Conservation (phyloP, 139 green algal species). For the Ostreobium quekettii region DNA sequence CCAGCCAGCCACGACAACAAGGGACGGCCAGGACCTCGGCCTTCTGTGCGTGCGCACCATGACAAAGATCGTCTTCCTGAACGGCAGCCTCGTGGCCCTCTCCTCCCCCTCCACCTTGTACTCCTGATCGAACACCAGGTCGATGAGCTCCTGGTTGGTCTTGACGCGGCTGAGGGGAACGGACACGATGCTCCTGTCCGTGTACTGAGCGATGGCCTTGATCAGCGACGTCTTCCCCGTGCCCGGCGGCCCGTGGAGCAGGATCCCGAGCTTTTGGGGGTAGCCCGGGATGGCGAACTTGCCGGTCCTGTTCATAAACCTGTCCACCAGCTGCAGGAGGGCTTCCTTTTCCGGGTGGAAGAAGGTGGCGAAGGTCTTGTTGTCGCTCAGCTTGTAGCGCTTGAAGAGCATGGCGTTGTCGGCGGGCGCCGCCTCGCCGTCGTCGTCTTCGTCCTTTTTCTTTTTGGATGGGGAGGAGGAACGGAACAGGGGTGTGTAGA, state of each 20-base stretch:
- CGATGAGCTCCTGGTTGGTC: neutral
- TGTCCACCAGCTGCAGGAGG: conserved; percentile 23
- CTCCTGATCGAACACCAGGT: neutral
- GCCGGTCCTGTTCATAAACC: conserved; percentile 30
- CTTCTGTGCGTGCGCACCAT: conserved; percentile 33
- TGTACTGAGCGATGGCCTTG: conserved; percentile 79
- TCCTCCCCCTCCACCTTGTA: conserved; percentile 10
- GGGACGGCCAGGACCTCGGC: no score
- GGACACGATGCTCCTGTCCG: conserved; percentile 53
- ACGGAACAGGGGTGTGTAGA: no score
- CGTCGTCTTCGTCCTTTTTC: no score
- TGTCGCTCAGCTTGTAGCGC: conserved; percentile 27
- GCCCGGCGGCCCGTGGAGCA: conserved; percentile 86
- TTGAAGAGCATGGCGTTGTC: no score
- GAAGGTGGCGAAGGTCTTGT: conserved; percentile 42
- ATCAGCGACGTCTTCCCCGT: conserved; percentile 73
- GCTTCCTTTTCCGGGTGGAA: conserved; percentile 36
- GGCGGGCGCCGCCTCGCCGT: no score
- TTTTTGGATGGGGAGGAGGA: no score
- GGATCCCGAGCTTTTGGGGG: conserved; percentile 45
- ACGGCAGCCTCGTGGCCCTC: conserved; percentile 45
- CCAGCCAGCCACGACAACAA: no score
- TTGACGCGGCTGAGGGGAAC: conserved; percentile 31
- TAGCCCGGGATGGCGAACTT: conserved; percentile 42
- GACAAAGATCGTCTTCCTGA: conserved; percentile 40